A percentile compares a stretch with the other conserved stretches of the same genome.
These are phyloP conservation scores for Sphenostylis stenocarpa DNA, from an alignment of 306 rosid species.

Conservation along the genomic window DNA sequence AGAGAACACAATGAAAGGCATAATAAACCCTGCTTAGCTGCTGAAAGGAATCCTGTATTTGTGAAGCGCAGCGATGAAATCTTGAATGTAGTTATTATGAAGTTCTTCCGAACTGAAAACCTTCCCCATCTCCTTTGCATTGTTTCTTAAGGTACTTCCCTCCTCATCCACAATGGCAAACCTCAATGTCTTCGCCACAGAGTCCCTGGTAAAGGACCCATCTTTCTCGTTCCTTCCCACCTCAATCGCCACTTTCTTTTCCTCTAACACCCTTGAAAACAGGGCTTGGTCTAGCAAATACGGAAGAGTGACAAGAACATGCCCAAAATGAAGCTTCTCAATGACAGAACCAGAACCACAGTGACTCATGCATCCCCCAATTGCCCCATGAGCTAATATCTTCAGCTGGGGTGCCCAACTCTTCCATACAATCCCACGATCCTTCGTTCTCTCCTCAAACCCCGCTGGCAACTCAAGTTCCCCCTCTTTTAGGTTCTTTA, in stretches of 20 bases:
- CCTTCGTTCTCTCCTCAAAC: constrained; percentile 49
- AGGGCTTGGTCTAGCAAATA: constrained; percentile 41
- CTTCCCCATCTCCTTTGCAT: constrained; percentile 35
- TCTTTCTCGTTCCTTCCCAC: constrained; percentile 20
- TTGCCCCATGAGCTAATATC: constrained; percentile 51
- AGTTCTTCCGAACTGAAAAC: constrained; percentile 27
- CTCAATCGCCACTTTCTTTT: constrained; percentile 39
- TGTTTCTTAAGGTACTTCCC: constrained; percentile 13
- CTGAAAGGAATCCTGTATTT: not conserved
- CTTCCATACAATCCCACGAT: constrained; percentile 48
- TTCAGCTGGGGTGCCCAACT: constrained; percentile 60
- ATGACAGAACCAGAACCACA: constrained; percentile 47
- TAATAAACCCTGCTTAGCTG: not conserved
- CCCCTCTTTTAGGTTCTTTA: constrained; percentile 36
- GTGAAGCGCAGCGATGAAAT: constrained; percentile 26
- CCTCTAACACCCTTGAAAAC: constrained; percentile 37
- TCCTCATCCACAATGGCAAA: constrained; percentile 34
- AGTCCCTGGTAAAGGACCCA: constrained; percentile 33
- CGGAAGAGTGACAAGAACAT: constrained; percentile 45
- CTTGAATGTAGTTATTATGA: constrained; percentile 26
- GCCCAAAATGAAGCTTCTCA: constrained; percentile 50
- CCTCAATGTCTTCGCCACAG: constrained; percentile 30
- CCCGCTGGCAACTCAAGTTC: constrained; percentile 46
- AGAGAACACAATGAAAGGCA: not conserved
- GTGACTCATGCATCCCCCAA: constrained; percentile 54